Evolutionary conservation across 306 rosid species (phyloP), one percentile per base, ranked within the genome.

Genomic region (Trifolium fragiferum): DNA sequence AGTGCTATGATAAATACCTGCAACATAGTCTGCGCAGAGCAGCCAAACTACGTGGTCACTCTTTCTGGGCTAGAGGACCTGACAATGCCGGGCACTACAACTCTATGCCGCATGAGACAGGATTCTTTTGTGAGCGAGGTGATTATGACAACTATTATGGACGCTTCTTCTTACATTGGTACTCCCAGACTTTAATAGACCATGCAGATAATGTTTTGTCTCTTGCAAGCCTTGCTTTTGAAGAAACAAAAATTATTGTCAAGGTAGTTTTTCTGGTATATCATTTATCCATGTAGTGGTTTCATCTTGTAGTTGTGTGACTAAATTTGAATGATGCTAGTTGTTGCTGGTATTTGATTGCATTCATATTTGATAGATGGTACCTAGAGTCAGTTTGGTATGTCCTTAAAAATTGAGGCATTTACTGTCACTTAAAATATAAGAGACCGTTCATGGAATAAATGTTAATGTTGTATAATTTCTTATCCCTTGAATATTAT

Each of bases 141-240:
- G 99, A 92, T 78, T 94, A 94, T n/a, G 97, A 87, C 85, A 94
- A 92, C 84, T 94, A 90, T 85, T 91, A 94, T 74, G 99, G 99
- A 25, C 97, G 96, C 53, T 94, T 94, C 87, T 94, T 94, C 86
- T 96, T 94, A 77, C 89, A 88, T 61, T 94, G 99, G 99, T 94
- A 94, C 84, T 87, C 93, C 74, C 92, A 91, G 85, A 62, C 82
- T 38, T 84, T 94, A 76, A 84, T 87, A 82, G 85, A 87, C 72
- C 99, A 94, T 66, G 99, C 90, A 8, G 97, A 94, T 84, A 91
- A 86, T 78, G 96, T 94, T 50, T 75, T 94, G 84, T 94, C 99
- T 84, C 96, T 94, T 82, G 96, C 97, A 78, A 90, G 51, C 89
- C 97, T 91, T 73, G 93, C 96, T 65, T 94, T 94, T 74, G 99